These are phyloP conservation scores for Ceratocystis ficicola DNA, from an alignment of 2,329 filamentous ascomycete genomes.

Conservation along the genomic window DNA sequence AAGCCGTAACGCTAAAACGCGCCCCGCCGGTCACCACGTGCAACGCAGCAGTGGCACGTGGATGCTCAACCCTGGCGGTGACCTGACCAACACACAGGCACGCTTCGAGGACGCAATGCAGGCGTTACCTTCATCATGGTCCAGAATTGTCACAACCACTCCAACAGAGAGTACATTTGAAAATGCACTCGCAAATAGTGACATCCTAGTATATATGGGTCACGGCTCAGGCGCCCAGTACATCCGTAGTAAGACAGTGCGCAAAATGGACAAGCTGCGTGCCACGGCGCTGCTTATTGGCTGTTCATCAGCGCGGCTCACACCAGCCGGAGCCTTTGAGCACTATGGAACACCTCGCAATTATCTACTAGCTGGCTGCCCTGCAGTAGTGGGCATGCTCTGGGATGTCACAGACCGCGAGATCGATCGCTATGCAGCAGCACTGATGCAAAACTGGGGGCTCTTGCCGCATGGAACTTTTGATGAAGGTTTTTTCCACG, in stretches of 20 bases:
- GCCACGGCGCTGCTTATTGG: constrained; percentile 85
- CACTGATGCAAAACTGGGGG: constrained; percentile 77
- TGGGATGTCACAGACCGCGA: constrained; percentile 99
- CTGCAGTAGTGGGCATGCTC: constrained; percentile 78
- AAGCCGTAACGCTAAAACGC: constrained; percentile 25
- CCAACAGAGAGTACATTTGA: constrained; percentile 73
- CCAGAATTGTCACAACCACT: constrained; percentile 50
- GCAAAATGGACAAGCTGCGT: constrained; percentile 59
- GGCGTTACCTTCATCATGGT: constrained; percentile 58
- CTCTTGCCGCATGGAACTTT: constrained; percentile 44
- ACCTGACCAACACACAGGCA: constrained; percentile 66
- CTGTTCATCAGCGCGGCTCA: constrained; percentile 72
- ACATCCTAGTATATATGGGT: constrained; percentile 84
- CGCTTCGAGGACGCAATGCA: constrained; percentile 48
- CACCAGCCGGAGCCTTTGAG: constrained; percentile 61
- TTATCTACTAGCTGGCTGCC: constrained; percentile 78
- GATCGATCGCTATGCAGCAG: constrained; percentile 80
- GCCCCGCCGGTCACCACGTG: constrained; percentile 40
- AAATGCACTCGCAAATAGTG: constrained; percentile 48
- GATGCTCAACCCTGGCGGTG: constrained; percentile 79
- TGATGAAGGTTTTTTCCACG: constrained; percentile 42
- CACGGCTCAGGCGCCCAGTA: constrained; percentile 94
- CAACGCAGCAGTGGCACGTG: constrained; percentile 51
- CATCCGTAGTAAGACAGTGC: constrained; percentile 72
- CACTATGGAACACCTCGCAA: constrained; percentile 82